phyloP scores from a whole-genome alignment of 768 basidiomycete genomes.

The Phanerodontia chrysosporium region DNA sequence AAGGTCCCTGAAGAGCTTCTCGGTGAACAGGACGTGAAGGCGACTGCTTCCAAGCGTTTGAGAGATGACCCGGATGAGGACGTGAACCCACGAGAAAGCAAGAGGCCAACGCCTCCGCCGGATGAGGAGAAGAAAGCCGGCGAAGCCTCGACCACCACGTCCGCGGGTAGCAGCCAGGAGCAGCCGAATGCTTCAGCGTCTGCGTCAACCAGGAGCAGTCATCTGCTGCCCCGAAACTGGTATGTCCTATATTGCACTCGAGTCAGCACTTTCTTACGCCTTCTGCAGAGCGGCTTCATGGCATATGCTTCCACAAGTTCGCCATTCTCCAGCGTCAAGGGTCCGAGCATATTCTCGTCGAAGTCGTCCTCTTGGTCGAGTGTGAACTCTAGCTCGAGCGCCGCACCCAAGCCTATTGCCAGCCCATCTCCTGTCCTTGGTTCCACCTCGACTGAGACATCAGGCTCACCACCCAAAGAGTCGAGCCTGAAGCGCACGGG shows the following conservation, averaged over 20 bases:
- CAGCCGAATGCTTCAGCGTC: neutral
- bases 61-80: conserved; percentile 61
- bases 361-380: conserved; percentile 23
- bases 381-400: conserved; percentile 8
- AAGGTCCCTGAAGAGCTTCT: conserved; percentile 15
- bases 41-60: conserved; percentile 45
- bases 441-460: conserved; percentile 10
- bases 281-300: conserved; percentile 64
- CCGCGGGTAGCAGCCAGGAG: neutral
- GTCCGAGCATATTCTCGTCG: conserved; percentile 47
- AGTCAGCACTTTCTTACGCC: neutral
- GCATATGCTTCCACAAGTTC: conserved; percentile 73
- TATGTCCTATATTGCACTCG: conserved; percentile 29
- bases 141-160: neutral
- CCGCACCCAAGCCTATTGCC: neutral
- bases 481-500: conserved; percentile 47
- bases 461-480: conserved; percentile 20
- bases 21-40: conserved; percentile 3
- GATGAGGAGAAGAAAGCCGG: conserved; percentile 32
- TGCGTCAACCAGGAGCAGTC: conserved; percentile 4
- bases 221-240: conserved; percentile 41
- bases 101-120: conserved; percentile 64
- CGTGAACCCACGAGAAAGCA: conserved; percentile 47
- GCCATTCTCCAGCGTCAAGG: conserved; percentile 72
- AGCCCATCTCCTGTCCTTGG: conserved; percentile 10